Conservation (phyloP, 2,329 filamentous ascomycete genomes). For the Berkeleyomyces rouxiae region DNA sequence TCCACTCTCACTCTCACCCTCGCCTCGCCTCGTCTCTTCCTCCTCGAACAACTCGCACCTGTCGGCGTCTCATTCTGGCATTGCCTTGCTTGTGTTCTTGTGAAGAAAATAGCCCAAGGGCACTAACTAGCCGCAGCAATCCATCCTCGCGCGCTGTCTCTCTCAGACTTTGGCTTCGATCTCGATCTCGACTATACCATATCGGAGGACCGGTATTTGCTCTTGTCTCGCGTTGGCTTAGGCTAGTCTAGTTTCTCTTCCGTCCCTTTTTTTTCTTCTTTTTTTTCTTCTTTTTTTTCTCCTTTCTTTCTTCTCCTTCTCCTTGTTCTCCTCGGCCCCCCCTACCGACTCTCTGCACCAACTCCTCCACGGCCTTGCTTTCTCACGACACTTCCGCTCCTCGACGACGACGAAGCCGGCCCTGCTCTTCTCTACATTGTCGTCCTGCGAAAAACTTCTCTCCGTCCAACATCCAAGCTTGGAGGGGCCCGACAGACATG, state of each 20-base stretch:
- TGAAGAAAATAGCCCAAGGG: no score
- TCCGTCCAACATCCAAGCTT: conserved; percentile 1
- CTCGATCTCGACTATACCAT: no score
- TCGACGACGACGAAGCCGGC: no score
- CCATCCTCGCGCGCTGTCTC: no score
- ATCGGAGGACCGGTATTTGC: no score
- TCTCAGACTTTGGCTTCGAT: no score
- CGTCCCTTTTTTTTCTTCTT: not conserved
- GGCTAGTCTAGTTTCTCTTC: not conserved
- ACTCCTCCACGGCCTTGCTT: not conserved
- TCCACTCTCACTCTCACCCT: not conserved
- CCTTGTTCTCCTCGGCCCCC: not conserved
- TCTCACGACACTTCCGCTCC: not conserved
- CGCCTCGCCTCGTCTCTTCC: not conserved
- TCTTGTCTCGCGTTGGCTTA: no score
- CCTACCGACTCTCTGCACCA: not conserved
- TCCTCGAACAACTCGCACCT: not conserved
- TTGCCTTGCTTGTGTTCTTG: not conserved
- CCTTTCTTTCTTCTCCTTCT: not conserved
- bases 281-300: not conserved
- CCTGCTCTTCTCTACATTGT: not conserved
- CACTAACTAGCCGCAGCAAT: no score
- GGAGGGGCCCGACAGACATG: conserved; percentile 2
- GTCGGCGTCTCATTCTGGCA: not conserved
- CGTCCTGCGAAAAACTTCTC: not conserved